Evolutionary conservation across 805 yeast genomes (phyloP), one percentile per base, ranked within the genome.

Genomic region (Peterozyma toletana): DNA sequence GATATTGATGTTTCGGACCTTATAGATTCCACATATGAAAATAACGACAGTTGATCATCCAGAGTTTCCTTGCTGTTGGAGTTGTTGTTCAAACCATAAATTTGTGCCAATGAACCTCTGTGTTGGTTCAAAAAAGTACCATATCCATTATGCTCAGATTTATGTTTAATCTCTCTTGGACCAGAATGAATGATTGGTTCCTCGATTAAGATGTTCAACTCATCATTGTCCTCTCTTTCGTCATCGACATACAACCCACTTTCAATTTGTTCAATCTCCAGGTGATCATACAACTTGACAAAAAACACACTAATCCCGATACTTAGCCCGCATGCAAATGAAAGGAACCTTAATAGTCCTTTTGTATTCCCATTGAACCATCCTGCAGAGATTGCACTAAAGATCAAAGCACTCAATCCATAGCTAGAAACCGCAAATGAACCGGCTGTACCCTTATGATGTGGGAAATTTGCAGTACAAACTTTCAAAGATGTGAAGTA

Each of bases 401-500:
- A 82, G 15, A 82, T 50, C 35, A 85, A 68, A 3, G 91, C 89
- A 5, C 88, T 76, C 36, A 85, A 60, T 0, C 91, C 95, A 58
- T 77, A 85, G 1, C 80, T 68, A 11, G 86, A 73, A 3, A 81
- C 83, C 2, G 87, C 86, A 37, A 76, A 64, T 1, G 86, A 80
- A 15, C 80, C 81, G 2, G 88, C 88, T 6, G 78, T 67, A 17
- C 88, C 93, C 54, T 83, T 69, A 53, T 80, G 78, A 29, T 74
- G 63, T 0, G 91, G 91, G 50, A 84, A 85, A 53, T 84, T 85
- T 2, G 83, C 53, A 30, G 77, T 77, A 1, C 77, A 69, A 1
- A 76, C 75, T 48, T 77, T 78, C 50, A 78, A 59, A 6, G 86
- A 72, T 29, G 84, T 74, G 53, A 73, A 83, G 47, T 77, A 72